Evolutionary conservation across 140 eudicot species (phyloP).

Genomic region (Oenanthe javanica): DNA sequence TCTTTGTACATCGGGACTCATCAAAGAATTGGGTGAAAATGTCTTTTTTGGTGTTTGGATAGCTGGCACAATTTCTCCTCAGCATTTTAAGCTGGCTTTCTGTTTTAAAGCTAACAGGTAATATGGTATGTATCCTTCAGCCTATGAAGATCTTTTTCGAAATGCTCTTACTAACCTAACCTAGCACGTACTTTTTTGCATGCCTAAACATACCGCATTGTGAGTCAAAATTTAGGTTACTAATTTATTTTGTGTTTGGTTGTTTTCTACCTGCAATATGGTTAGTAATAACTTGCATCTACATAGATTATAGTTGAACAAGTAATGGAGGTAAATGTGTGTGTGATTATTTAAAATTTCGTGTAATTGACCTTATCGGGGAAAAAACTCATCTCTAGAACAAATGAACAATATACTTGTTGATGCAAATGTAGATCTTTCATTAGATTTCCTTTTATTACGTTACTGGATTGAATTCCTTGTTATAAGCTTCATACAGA

Average conservation of each 20-base stretch:
- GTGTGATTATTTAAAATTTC: not conserved
- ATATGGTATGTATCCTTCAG: not conserved
- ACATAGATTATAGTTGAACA: not conserved
- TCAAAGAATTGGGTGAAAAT: not conserved
- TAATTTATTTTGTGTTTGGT: not conserved
- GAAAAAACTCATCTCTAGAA: not conserved
- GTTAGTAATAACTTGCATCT: not conserved
- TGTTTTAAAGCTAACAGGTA: not conserved
- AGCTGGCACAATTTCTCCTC: not conserved
- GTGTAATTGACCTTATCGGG: not conserved
- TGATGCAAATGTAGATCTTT: not conserved
- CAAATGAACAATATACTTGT: not conserved
- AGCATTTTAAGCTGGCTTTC: not conserved
- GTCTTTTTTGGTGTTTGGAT: not conserved
- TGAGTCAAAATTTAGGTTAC: not conserved
- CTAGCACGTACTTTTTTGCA: not conserved
- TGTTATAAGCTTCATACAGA: not conserved
- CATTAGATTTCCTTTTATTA: not conserved
- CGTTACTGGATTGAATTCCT: not conserved
- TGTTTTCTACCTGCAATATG: not conserved
- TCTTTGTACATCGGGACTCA: not conserved
- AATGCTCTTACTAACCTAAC: not conserved
- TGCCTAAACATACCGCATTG: not conserved
- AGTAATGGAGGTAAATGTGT: not conserved
- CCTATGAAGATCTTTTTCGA: not conserved